Base-by-base conservation (phyloP, 1,284 basidiomycete species). In the Irpex sp. region DNA sequence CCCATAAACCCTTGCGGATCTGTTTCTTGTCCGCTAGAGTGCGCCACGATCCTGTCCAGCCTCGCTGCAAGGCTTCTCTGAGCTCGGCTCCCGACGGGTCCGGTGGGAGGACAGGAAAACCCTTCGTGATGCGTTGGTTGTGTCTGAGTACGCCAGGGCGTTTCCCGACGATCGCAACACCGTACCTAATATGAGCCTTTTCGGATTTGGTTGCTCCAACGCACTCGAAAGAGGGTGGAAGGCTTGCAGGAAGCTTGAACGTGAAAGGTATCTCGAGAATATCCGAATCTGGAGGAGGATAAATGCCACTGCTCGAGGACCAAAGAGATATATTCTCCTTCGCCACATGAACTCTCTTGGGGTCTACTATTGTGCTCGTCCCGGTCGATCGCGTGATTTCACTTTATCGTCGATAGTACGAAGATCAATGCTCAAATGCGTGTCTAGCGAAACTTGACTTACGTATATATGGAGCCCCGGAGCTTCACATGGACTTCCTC, bases 401-500 rank as follows among this genome's bases (percentile, higher is more conserved):
- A 9, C 51, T 52, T 9, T 19, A 52, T 11, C n/a, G 5, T 9
- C 19, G 26, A n/a, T 8, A 26, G 26, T 37, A 26, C 13, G 6
- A 26, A n/a, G 17, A 21, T 15, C 40, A 26, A 34, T 0, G 31
- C 4, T 17, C 17, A n/a, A 51, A 19, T 17, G 19, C 19, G 19
- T 11, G 19, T 19, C 4, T 15, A 52, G 11, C 17, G 9, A 11
- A 11, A 19, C 40, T 13, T 47, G n/a, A 65, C 67, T 37, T 58
- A 72, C 71, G 69, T 70, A 15, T 56, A 34, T 11, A 67, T 48
- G n/a, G 52, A 49, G 17, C 70, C 71, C 7, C 65, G 63, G 19
- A 73, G 65, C 56, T 69, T 70, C 15, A 71, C 60, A 13, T 67
- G 65, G 0, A 73, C 65, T 47, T 69, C 66, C 21, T 68, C 66